Percentiles rank a stretch among this genome's conserved stretches.
Evolutionary conservation across 495 filamentous ascomycete species (phyloP).

Genomic region (Annulohypoxylon nitens): DNA sequence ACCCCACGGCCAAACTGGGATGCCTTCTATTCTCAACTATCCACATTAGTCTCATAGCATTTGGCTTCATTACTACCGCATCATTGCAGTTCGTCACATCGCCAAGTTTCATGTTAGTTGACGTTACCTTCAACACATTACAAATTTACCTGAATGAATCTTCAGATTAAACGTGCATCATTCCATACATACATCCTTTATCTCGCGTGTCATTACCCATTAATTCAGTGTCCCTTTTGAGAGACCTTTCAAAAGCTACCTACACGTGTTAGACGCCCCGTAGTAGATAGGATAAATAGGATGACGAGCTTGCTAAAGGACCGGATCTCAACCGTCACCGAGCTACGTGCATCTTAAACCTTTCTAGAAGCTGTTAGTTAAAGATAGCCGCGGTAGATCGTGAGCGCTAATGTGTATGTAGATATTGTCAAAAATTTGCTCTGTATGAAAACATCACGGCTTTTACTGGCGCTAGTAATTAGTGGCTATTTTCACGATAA

Average conservation of each 20-base stretch:
- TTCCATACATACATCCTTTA: neutral
- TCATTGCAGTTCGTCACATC: conserved; percentile 28
- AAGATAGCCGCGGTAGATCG: conserved; percentile 1
- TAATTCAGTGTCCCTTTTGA: neutral
- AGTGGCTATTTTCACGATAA: conserved; percentile 11
- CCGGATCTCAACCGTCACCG: conserved; percentile 3
- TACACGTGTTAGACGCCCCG: neutral
- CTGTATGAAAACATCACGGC: neutral
- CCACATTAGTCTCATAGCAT: conserved; percentile 25
- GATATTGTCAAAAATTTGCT: neutral
- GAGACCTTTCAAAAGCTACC: neutral
- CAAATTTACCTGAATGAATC: conserved; percentile 1
- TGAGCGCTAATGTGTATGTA: neutral
- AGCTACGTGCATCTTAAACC: conserved; percentile 4
- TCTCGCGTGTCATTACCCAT: neutral
- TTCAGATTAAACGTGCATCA: neutral
- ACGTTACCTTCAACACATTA: conserved; percentile 21
- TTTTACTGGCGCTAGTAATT: neutral
- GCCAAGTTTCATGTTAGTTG: conserved; percentile 37
- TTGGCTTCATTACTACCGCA: conserved; percentile 22
- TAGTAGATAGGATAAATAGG: neutral
- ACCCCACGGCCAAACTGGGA: conserved; percentile 16
- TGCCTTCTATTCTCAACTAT: conserved; percentile 22
- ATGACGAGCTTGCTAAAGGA: neutral
- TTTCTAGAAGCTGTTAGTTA: conserved; percentile 28